Conservation (phyloP, 2,329 filamentous ascomycete species). For the Cryphonectria naterciae region DNA sequence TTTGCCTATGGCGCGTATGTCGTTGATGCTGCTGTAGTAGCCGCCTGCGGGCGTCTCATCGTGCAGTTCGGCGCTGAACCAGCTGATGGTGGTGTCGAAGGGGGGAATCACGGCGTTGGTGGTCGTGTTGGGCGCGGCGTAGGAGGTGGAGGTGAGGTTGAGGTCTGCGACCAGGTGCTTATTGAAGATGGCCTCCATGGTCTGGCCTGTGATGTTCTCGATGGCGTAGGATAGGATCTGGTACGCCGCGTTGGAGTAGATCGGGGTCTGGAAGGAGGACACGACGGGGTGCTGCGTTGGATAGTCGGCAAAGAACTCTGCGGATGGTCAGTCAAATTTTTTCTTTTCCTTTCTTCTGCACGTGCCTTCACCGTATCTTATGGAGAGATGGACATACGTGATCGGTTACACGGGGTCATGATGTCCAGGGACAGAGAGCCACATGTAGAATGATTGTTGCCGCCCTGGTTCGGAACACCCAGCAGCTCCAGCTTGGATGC, state of each 20-base stretch:
- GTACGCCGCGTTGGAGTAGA: slow-evolving; percentile 44
- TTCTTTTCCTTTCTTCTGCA: background rate
- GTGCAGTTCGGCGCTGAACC: slow-evolving; percentile 35
- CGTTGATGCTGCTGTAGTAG: slow-evolving; percentile 48
- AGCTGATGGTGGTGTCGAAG: slow-evolving; percentile 29
- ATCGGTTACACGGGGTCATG: slow-evolving; percentile 28
- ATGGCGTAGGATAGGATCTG: slow-evolving; percentile 44
- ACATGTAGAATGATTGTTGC: slow-evolving; percentile 16
- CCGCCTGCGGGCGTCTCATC: slow-evolving; percentile 41
- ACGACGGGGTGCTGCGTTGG: slow-evolving; percentile 40
- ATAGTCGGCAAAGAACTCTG: slow-evolving; percentile 35
- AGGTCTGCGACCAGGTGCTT: slow-evolving; percentile 39
- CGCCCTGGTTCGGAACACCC: slow-evolving; percentile 24
- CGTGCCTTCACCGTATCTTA: background rate
- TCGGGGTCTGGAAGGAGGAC: slow-evolving; percentile 38
- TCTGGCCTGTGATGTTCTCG: slow-evolving; percentile 44
- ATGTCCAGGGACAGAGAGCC: slow-evolving; percentile 24
- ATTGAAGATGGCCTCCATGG: slow-evolving; percentile 36
- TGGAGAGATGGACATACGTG: background rate
- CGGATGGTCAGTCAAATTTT: background rate
- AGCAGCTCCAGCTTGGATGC: slow-evolving; percentile 10
- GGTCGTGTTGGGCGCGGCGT: slow-evolving; percentile 28
- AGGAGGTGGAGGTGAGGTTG: slow-evolving; percentile 38
- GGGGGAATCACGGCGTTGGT: slow-evolving; percentile 31
- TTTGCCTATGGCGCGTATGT: slow-evolving; percentile 48